phyloP scores from a whole-genome alignment of 2,329 filamentous ascomycete genomes.

The Aspergillus sp. region DNA sequence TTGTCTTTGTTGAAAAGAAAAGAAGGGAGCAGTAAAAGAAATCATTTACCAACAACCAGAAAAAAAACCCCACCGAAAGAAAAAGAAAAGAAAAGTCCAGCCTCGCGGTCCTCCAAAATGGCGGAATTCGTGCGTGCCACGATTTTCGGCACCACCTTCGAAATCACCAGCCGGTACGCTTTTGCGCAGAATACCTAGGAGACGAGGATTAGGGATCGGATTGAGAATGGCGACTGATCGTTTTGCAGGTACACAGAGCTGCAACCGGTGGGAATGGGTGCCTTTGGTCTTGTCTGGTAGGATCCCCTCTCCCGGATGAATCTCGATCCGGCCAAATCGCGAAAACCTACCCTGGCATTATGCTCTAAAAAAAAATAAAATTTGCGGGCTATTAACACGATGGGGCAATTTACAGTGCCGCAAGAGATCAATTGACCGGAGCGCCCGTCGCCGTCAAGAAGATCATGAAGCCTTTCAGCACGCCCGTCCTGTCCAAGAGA shows the following conservation, averaged over 20 bases:
- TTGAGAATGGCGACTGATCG: not conserved
- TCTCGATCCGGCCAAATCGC: conserved; percentile 1
- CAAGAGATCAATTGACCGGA: conserved; percentile 92
- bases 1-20: not conserved
- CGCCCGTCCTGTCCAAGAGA: conserved; percentile 93
- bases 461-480: conserved; percentile 99
- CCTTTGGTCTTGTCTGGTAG: conserved; percentile 96
- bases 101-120: conserved; percentile 54
- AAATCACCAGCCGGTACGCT: conserved; percentile 91
- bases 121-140: conserved; percentile 98
- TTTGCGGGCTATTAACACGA: not conserved
- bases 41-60: not conserved
- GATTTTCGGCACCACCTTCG: conserved; percentile 99
- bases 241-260: conserved; percentile 81
- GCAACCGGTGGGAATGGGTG: conserved; percentile 97
- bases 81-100: not conserved
- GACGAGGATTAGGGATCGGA: not conserved
- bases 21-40: not conserved
- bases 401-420: conserved; percentile 58
- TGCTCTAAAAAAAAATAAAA: not conserved
- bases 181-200: not conserved
- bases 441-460: conserved; percentile 99
- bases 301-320: conserved; percentile 19
- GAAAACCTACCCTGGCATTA: too few relatives aligned
- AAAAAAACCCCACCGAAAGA: not conserved